Base-by-base conservation (phyloP, 371 early-diverging fungal species). In the Rhizomucor miehei region DNA sequence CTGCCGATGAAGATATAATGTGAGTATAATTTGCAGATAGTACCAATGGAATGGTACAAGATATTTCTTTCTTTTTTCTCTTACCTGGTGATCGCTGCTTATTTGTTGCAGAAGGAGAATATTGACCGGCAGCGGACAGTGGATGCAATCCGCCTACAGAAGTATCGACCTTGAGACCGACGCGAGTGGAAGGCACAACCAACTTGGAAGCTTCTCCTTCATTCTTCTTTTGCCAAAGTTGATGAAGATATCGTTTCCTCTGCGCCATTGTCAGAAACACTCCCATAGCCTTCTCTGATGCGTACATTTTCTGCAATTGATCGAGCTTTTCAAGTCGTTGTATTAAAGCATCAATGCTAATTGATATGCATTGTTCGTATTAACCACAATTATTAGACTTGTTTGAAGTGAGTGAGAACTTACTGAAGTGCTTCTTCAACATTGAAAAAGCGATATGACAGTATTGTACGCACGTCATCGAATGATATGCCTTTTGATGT, bases 401-500 rank as follows among this genome's bases (percentile, higher is more conserved):
- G n/a, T n/a, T n/a, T n/a, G n/a, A n/a, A 6, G 21, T 16, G 6
- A 21, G 10, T 45, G 6, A 37, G 17, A n/a, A 49, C 73, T 69
- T 71, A 81, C 79, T 69, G 75, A 19, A 83, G 62, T 5, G 80
- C 74, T 12, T 78, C 65, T 17, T 80, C 69, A 6, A 69, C 66
- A 55, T 80, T 66, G 14, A 81, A 69, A 44, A 83, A 76, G 0
- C 79, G 72, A 51, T 70, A 77, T 1, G 83, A 72, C 36, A 83
- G 56, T 44, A 79, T 79, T 11, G 72, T 75, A 29, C 81, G 53
- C 4, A 78, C 78, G 37, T 69, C 67, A n/a, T 71, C 73, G 60
- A 83, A 83, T 1, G 83, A 73, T 21, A 83, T 72, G 0, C 83
- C 83, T 47, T 74, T 73, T 1, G 64, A 29, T 1, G 74, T 71